A percentile compares a stretch with the other conserved stretches of the same genome.
phyloP scores from a whole-genome alignment of 192 early-diverging fungal species.

The Coemansia sp. region DNA sequence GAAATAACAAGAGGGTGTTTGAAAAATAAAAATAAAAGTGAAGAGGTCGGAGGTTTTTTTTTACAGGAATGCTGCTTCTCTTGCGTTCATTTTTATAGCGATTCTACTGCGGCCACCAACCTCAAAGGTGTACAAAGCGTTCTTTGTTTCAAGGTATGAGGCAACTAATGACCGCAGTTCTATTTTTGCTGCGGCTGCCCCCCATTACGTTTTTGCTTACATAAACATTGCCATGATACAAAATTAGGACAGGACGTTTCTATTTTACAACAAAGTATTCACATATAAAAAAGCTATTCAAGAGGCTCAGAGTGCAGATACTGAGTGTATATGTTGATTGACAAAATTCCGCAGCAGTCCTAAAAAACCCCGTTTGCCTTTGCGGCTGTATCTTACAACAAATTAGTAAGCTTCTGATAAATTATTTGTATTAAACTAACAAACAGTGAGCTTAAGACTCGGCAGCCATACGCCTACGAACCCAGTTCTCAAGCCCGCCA shows the following conservation, averaged over 20 bases:
- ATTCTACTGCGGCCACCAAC: not conserved
- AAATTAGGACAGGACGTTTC: not conserved
- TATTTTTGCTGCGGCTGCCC: not conserved
- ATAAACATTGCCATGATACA: not conserved
- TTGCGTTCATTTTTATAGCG: not conserved
- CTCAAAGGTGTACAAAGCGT: not conserved
- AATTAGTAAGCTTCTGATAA: too few relatives aligned
- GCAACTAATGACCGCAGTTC: not conserved
- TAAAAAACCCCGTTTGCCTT: too few relatives aligned
- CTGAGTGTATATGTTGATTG: too few relatives aligned
- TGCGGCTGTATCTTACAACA: too few relatives aligned
- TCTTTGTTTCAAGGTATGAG: not conserved
- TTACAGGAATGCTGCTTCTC: not conserved
- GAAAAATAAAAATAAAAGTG: not conserved
- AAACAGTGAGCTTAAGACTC: not conserved
- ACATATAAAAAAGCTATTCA: not conserved
- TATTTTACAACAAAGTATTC: not conserved
- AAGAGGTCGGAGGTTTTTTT: not conserved
- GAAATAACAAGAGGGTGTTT: too few relatives aligned
- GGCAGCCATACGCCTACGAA: constrained; percentile 67
- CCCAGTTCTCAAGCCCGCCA: constrained; percentile 95
- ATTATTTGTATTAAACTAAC: too few relatives aligned
- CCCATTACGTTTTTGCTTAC: not conserved
- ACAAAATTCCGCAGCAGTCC: too few relatives aligned
- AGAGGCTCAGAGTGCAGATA: too few relatives aligned